These are phyloP conservation scores for Phytophthora chlamydospora DNA, from an alignment of 352 stramenopile genomes.

Conservation along the genomic window DNA sequence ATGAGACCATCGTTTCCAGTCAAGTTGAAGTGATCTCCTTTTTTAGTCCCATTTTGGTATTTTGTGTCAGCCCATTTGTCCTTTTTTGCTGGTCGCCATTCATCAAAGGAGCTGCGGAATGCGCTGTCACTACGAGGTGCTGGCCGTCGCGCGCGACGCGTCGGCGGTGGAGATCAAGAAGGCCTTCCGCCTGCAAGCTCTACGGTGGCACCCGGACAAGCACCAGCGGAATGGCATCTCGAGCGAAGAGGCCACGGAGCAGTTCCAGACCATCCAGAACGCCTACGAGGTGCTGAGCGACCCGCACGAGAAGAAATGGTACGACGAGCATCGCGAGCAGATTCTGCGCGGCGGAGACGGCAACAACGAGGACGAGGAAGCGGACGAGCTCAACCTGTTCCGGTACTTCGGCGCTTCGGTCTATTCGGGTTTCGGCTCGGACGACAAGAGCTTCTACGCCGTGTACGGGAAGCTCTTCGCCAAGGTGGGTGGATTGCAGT, in stretches of 20 bases:
- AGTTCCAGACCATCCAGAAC: constrained; percentile 88
- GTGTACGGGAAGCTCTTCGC: constrained; percentile 78
- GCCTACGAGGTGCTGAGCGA: constrained; percentile 89
- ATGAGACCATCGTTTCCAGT: too few relatives aligned
- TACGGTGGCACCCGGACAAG: constrained; percentile 89
- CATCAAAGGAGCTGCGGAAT: constrained; percentile 33
- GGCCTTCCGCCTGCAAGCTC: constrained; percentile 74
- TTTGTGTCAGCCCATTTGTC: constrained; percentile 1
- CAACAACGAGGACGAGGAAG: constrained; percentile 34
- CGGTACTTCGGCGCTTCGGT: constrained; percentile 80
- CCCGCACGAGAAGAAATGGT: constrained; percentile 88
- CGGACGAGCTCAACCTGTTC: constrained; percentile 76
- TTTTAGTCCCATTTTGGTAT: too few relatives aligned
- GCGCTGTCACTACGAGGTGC: constrained; percentile 88
- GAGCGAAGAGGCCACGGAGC: constrained; percentile 73
- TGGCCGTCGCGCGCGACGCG: constrained; percentile 64
- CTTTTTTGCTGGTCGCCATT: constrained; percentile 17
- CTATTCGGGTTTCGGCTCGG: constrained; percentile 79
- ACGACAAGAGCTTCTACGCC: constrained; percentile 78
- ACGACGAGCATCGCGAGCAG: constrained; percentile 89
- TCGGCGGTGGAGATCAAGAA: constrained; percentile 72
- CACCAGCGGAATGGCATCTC: constrained; percentile 77
- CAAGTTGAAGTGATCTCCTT: too few relatives aligned
- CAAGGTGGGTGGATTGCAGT: constrained; percentile 45
- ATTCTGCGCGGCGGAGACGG: constrained; percentile 77